Percentiles rank a stretch among this genome's conserved stretches.
These are phyloP conservation scores for Dillenia suffruticosa DNA, from an alignment of 164 flowering plant genomes.

Conservation along the genomic window DNA sequence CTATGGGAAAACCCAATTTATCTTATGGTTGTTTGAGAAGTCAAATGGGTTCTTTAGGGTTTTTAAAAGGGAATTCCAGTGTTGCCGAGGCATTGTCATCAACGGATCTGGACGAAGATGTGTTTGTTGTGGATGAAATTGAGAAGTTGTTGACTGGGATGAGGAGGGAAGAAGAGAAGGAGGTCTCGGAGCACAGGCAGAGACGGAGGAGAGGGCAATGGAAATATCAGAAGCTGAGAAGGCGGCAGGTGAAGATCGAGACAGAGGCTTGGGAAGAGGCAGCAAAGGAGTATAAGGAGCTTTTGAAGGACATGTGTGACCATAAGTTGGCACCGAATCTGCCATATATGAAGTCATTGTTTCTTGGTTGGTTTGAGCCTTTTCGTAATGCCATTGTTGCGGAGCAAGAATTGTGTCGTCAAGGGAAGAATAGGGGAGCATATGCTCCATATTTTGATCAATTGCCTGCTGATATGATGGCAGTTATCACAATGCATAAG, in stretches of 20 bases:
- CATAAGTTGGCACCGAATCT: slow-evolving; percentile 85
- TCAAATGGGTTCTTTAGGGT: slow-evolving; percentile 17
- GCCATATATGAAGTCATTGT: slow-evolving; percentile 91
- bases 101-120: slow-evolving; percentile 54
- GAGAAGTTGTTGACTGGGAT: slow-evolving; percentile 34
- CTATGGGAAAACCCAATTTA: slow-evolving; percentile 16
- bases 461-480: slow-evolving; percentile 91
- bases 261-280: slow-evolving; percentile 91
- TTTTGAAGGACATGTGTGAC: slow-evolving; percentile 84
- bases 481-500: slow-evolving; percentile 96
- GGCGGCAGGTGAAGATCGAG: slow-evolving; percentile 83
- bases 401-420: slow-evolving; percentile 55
- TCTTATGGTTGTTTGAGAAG: slow-evolving; percentile 14
- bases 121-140: slow-evolving; percentile 40
- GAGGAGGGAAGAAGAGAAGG: slow-evolving; percentile 28
- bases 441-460: slow-evolving; percentile 54
- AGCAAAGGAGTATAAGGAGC: slow-evolving; percentile 78
- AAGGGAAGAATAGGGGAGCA: slow-evolving; percentile 36
- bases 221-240: slow-evolving; percentile 40
- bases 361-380: slow-evolving; percentile 98
- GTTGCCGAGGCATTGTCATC: slow-evolving; percentile 60
- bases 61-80: slow-evolving; percentile 43
- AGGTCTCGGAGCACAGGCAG: slow-evolving; percentile 6
- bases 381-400: slow-evolving; percentile 49
- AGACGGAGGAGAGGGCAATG: slow-evolving; percentile 12